phyloP scores from a whole-genome alignment of 2,329 filamentous ascomycete genomes.

The Arthroderma sp. region DNA sequence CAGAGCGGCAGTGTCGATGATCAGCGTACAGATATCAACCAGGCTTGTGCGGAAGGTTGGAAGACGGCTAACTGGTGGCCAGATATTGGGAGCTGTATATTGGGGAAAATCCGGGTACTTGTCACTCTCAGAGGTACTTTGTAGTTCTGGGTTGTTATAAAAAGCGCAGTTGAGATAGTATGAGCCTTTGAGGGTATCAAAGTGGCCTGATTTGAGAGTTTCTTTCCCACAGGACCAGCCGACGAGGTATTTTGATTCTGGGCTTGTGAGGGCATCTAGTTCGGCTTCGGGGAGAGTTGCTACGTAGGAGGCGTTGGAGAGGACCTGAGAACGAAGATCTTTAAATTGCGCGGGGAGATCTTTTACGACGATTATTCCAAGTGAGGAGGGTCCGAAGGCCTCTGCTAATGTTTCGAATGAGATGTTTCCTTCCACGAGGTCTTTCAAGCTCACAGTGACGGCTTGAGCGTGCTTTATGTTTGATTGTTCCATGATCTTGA shows the following conservation, averaged over 20 bases:
- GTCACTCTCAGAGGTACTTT: conserved; percentile 24
- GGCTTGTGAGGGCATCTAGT: conserved; percentile 47
- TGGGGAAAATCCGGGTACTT: conserved; percentile 58
- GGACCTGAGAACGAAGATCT: conserved; percentile 55
- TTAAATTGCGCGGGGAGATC: conserved; percentile 63
- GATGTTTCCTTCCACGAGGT: conserved; percentile 30
- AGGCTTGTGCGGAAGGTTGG: conserved; percentile 64
- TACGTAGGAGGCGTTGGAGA: conserved; percentile 81
- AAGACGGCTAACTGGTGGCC: conserved; percentile 57
- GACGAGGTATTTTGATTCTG: conserved; percentile 44
- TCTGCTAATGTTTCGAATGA: conserved; percentile 36
- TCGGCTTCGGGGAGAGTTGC: conserved; percentile 62
- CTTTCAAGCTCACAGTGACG: conserved; percentile 36
- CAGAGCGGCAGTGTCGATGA: conserved; percentile 79
- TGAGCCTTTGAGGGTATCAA: conserved; percentile 50
- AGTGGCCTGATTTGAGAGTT: conserved; percentile 46
- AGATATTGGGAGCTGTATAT: conserved; percentile 81
- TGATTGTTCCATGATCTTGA: too few relatives aligned
- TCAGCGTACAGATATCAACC: conserved; percentile 62
- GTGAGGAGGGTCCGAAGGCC: conserved; percentile 79
- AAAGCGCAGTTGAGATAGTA: conserved; percentile 53
- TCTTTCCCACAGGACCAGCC: conserved; percentile 55
- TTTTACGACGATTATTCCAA: conserved; percentile 89
- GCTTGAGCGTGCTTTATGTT: conserved; percentile 18
- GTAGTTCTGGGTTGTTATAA: conserved; percentile 28